Percentiles rank a stretch among this genome's conserved stretches.
Conservation (phyloP, 129 eudicot species). For the Glebionis coronaria region DNA sequence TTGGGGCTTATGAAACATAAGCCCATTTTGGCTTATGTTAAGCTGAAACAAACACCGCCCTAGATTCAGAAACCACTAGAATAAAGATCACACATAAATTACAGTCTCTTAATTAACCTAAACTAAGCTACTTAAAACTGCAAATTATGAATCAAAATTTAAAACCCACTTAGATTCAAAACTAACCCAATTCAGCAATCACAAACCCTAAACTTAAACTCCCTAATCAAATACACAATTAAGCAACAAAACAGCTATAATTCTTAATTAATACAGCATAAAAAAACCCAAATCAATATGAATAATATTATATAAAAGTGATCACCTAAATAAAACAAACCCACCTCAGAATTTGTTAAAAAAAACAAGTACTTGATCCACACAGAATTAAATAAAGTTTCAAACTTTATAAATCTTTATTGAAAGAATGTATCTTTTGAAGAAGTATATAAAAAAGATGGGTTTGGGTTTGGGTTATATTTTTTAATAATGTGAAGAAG, state of each 20-base stretch:
- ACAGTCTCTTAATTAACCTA: too few relatives aligned
- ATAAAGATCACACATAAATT: too few relatives aligned
- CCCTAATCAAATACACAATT: constrained; percentile 9
- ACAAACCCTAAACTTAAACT: constrained; percentile 24
- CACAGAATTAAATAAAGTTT: constrained; percentile 23
- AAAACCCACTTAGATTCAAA: too few relatives aligned
- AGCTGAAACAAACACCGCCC: too few relatives aligned
- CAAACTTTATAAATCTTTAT: constrained; percentile 1
- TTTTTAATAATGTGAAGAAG: too few relatives aligned
- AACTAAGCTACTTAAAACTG: not conserved
- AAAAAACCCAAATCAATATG: constrained; percentile 15
- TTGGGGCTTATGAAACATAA: too few relatives aligned
- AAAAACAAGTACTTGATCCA: constrained; percentile 24
- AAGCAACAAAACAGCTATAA: constrained; percentile 15
- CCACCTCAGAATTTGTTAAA: constrained; percentile 15
- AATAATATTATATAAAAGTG: not conserved
- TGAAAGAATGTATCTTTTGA: too few relatives aligned
- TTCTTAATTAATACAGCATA: constrained; percentile 8
- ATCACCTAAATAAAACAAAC: constrained; percentile 21
- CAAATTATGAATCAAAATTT: constrained; percentile 9
- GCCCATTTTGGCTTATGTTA: too few relatives aligned
- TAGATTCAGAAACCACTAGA: not conserved
- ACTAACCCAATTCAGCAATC: constrained; percentile 17
- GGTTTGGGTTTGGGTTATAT: too few relatives aligned
- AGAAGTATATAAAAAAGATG: not conserved